Evolutionary conservation across 768 basidiomycete genomes (phyloP).

Genomic region (Lentinus tigrinus): DNA sequence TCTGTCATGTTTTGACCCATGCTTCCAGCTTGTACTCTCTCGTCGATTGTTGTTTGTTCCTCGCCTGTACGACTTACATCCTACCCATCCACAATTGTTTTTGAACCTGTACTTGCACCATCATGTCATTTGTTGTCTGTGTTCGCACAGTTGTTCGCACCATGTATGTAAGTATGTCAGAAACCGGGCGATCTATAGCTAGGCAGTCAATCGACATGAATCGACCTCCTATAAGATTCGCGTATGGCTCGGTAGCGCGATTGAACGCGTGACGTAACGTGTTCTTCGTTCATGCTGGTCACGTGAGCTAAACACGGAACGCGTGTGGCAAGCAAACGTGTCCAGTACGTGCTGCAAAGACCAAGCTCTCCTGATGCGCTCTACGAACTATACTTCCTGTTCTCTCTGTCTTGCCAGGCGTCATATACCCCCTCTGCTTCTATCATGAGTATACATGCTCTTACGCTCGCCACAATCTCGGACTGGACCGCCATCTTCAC

Average conservation of each 20-base stretch:
- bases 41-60: too few species aligned
- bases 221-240: too few species aligned
- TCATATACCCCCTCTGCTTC: neutral
- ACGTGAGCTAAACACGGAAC: neutral
- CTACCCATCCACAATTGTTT: too few species aligned
- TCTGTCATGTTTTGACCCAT: too few species aligned
- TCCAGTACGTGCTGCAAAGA: neutral
- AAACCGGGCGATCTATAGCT: too few species aligned
- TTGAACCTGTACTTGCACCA: too few species aligned
- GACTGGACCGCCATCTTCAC: conserved; percentile 67
- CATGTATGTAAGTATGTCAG: too few species aligned
- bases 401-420: neutral
- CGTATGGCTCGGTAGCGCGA: neutral
- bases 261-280: conserved; percentile 15
- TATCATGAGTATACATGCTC: conserved; percentile 5
- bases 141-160: too few species aligned
- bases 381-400: neutral
- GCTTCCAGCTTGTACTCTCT: too few species aligned
- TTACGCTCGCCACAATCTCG: conserved; percentile 21
- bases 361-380: neutral
- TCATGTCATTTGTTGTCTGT: too few species aligned
- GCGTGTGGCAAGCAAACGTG: neutral
- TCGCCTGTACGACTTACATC: too few species aligned
- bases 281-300: neutral
- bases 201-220: too few species aligned